Evolutionary conservation across 2,329 filamentous ascomycete species (phyloP).

Genomic region (Colletotrichum siamense): DNA sequence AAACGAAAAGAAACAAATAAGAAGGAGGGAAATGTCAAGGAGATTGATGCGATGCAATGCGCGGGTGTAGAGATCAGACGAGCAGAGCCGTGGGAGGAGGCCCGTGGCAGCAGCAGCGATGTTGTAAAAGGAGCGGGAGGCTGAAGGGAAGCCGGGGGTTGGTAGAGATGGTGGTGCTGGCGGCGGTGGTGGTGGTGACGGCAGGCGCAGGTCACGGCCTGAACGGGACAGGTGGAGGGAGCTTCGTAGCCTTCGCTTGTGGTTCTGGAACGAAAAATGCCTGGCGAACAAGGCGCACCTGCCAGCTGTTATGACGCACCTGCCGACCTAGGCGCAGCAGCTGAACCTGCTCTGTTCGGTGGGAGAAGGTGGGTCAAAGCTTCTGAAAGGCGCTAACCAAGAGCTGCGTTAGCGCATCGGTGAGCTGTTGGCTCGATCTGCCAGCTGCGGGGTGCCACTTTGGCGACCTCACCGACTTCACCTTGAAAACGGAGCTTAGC

Average conservation of each 20-base stretch:
- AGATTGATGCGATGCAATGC: background rate
- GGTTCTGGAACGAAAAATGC: background rate
- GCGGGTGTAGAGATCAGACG: background rate
- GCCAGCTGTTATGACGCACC: conserved; percentile 1
- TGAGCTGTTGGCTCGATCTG: background rate
- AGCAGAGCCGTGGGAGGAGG: background rate
- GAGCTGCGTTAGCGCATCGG: background rate
- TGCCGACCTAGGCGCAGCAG: background rate
- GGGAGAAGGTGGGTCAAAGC: background rate
- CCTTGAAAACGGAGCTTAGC: background rate
- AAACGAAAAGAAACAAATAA: background rate
- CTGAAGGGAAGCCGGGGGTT: background rate
- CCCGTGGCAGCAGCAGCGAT: background rate
- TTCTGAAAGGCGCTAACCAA: background rate
- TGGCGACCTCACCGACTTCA: background rate
- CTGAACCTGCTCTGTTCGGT: background rate
- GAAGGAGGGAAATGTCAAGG: background rate
- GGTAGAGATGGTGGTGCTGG: background rate
- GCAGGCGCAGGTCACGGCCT: background rate
- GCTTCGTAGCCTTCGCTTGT: background rate
- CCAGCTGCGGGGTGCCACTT: background rate
- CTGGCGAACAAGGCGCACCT: background rate
- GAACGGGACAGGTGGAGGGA: background rate
- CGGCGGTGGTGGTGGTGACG: background rate
- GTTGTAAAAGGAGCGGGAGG: conserved; percentile 3